Evolutionary conservation across 2,329 filamentous ascomycete genomes (phyloP).

Genomic region (Massarina eburnea): DNA sequence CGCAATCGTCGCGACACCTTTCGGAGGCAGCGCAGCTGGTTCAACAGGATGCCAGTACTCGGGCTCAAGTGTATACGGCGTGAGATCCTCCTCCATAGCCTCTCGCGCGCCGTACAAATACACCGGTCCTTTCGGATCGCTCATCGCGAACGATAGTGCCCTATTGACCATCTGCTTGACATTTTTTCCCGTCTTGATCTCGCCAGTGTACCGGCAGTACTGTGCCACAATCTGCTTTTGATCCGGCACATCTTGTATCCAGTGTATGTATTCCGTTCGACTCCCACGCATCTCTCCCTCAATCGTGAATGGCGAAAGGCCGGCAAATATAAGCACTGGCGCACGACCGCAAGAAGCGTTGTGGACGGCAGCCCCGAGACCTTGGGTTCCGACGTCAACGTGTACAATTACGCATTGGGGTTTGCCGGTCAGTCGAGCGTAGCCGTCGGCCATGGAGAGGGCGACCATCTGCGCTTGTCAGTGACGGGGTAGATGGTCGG

Average conservation of each 20-base stretch:
- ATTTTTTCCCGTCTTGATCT: constrained; percentile 82
- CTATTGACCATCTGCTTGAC: constrained; percentile 89
- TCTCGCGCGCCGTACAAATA: constrained; percentile 79
- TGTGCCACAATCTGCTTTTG: constrained; percentile 79
- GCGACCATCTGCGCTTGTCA: constrained; percentile 68
- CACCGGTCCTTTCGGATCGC: constrained; percentile 75
- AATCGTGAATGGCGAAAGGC: constrained; percentile 73
- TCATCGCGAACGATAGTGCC: constrained; percentile 78
- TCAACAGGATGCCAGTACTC: constrained; percentile 70
- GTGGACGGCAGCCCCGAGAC: constrained; percentile 74
- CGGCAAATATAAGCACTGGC: constrained; percentile 77
- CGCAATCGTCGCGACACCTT: constrained; percentile 61
- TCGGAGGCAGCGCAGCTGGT: constrained; percentile 61
- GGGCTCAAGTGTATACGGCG: constrained; percentile 60
- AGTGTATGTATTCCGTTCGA: constrained; percentile 81
- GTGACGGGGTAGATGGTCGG: background rate
- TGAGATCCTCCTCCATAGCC: constrained; percentile 79
- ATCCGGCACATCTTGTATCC: constrained; percentile 82
- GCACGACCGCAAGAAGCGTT: constrained; percentile 75
- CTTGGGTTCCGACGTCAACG: constrained; percentile 81
- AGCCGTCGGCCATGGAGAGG: constrained; percentile 81
- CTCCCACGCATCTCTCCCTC: constrained; percentile 74
- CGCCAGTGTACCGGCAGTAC: constrained; percentile 81
- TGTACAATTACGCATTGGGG: constrained; percentile 79
- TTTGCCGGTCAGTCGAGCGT: constrained; percentile 67